Evolutionary conservation across 2,329 filamentous ascomycete genomes (phyloP).

Genomic region (Calonectria pteridis): DNA sequence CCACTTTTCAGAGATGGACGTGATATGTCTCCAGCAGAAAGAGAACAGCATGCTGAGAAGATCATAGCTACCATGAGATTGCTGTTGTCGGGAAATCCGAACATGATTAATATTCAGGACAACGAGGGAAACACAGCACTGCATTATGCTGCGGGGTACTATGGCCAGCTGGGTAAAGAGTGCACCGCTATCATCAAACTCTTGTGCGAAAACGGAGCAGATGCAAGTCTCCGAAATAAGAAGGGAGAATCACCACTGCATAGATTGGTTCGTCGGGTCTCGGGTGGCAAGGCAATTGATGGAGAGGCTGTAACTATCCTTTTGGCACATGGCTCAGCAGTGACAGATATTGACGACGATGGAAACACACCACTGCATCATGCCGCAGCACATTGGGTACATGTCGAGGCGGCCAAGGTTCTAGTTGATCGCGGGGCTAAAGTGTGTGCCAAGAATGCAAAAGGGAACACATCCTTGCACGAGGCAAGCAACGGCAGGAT

Average conservation of each 20-base stretch:
- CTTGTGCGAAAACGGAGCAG: constrained; percentile 6
- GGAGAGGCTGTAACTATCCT: not conserved
- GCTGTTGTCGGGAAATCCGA: not conserved
- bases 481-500: not conserved
- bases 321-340: not conserved
- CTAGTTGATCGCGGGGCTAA: not conserved
- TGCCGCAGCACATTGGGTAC: not conserved
- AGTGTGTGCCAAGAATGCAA: not conserved
- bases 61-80: not conserved
- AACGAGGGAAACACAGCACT: not conserved
- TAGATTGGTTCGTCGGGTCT: not conserved
- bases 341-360: not conserved
- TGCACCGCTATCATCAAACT: not conserved
- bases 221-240: constrained; percentile 10
- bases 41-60: not conserved
- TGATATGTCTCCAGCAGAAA: not conserved
- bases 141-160: not conserved
- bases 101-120: not conserved
- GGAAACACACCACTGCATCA: not conserved
- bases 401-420: not conserved
- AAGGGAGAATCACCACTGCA: constrained; percentile 5
- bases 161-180: not conserved
- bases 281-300: not conserved
- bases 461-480: not conserved
- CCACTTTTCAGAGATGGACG: not conserved